A percentile compares a stretch with the other conserved stretches of the same genome.
Conservation (phyloP, 2,329 filamentous ascomycete genomes). For the Cladosporium sp. region DNA sequence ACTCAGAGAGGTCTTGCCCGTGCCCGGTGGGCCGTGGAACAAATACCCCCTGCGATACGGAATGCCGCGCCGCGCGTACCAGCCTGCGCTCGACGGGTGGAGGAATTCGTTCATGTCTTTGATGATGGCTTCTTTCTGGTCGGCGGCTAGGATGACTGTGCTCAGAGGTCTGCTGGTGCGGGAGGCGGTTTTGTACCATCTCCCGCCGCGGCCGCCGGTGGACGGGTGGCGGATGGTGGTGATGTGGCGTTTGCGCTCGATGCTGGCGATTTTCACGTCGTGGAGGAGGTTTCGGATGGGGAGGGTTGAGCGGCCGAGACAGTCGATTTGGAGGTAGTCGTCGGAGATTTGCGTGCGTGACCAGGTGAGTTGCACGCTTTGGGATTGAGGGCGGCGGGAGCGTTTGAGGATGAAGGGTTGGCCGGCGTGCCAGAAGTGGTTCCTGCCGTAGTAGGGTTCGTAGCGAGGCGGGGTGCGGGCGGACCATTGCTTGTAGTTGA, state of each 20-base stretch:
- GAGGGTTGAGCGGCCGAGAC: conserved; percentile 43
- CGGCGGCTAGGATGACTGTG: conserved; percentile 67
- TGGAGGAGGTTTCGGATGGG: conserved; percentile 46
- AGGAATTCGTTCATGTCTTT: conserved; percentile 74
- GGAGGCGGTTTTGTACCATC: conserved; percentile 40
- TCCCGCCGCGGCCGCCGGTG: conserved; percentile 26
- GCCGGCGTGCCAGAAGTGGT: conserved; percentile 41
- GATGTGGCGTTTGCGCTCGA: conserved; percentile 38
- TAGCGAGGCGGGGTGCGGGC: conserved; percentile 45
- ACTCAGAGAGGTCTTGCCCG: conserved; percentile 34
- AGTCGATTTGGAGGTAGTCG: conserved; percentile 42
- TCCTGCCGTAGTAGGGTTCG: conserved; percentile 44
- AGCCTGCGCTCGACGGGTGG: conserved; percentile 64
- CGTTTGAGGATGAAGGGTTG: conserved; percentile 40
- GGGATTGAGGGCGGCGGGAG: conserved; percentile 27
- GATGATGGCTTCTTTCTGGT: conserved; percentile 62
- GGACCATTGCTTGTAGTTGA: conserved; percentile 48
- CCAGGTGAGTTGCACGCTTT: conserved; percentile 23
- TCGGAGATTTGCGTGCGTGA: conserved; percentile 28
- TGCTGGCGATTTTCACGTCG: conserved; percentile 41
- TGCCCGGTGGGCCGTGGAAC: conserved; percentile 61
- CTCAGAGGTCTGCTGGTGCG: conserved; percentile 66
- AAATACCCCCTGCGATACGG: conserved; percentile 82
- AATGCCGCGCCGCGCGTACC: conserved; percentile 80
- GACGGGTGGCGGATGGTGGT: conserved; percentile 45